These are phyloP conservation scores for Aspergillus taichungensis DNA, from an alignment of 495 filamentous ascomycete genomes.

Conservation along the genomic window DNA sequence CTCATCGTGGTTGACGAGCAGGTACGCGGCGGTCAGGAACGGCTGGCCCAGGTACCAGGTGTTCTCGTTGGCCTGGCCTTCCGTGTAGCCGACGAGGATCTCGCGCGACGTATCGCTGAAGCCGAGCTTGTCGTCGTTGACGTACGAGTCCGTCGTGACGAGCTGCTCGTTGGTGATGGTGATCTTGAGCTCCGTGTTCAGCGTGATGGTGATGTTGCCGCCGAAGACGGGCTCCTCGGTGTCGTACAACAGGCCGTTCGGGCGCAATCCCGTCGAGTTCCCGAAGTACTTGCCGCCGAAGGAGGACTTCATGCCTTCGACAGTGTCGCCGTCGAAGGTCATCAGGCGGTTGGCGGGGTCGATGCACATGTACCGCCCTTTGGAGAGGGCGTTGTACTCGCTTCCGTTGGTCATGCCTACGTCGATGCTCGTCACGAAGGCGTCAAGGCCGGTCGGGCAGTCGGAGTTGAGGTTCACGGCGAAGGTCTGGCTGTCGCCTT, in stretches of 20 bases:
- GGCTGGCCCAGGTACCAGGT: slow-evolving; percentile 23
- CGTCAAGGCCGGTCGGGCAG: slow-evolving; percentile 25
- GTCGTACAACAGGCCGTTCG: slow-evolving; percentile 19
- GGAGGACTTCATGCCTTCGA: background rate
- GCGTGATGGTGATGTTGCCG: slow-evolving; percentile 15
- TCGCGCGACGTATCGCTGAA: slow-evolving; percentile 12
- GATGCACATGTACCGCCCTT: background rate
- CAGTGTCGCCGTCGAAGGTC: no score
- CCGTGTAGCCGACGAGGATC: slow-evolving; percentile 18
- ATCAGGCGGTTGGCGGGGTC: background rate
- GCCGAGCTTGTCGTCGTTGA: slow-evolving; percentile 16
- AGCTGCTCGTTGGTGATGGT: slow-evolving; percentile 27
- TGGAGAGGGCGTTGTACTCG: background rate
- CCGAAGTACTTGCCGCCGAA: background rate
- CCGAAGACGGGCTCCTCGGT: slow-evolving; percentile 2
- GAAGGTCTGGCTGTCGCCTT: slow-evolving; percentile 21
- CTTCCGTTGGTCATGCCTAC: slow-evolving; percentile 30
- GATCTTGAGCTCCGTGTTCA: slow-evolving; percentile 9
- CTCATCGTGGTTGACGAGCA: slow-evolving; percentile 23
- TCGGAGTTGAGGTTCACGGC: slow-evolving; percentile 5
- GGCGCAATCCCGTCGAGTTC: background rate
- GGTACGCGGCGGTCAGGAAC: slow-evolving; percentile 32
- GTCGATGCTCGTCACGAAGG: slow-evolving; percentile 22
- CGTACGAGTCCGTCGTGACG: slow-evolving; percentile 19
- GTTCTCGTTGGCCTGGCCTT: slow-evolving; percentile 15